These are phyloP conservation scores for Pseudocercospora musae DNA, from an alignment of 2,329 filamentous ascomycete species.

Conservation along the genomic window DNA sequence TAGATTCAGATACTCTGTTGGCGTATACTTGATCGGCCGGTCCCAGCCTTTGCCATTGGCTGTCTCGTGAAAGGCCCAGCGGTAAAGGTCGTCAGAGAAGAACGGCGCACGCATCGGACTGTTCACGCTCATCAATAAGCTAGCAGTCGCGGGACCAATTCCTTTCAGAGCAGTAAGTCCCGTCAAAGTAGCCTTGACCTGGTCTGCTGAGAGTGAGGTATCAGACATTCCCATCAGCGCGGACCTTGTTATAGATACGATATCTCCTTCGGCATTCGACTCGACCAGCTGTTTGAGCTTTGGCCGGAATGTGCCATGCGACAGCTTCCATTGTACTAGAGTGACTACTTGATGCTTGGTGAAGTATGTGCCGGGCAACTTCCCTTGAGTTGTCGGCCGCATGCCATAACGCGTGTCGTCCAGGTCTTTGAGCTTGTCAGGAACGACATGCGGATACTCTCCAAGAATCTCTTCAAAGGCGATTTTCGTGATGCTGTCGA, in stretches of 20 bases:
- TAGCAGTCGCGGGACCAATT: slow-evolving; percentile 76
- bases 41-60: slow-evolving; percentile 43
- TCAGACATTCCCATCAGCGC: slow-evolving; percentile 51
- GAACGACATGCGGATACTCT: slow-evolving; percentile 26
- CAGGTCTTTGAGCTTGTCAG: slow-evolving; percentile 50
- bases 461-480: slow-evolving; percentile 26
- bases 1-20: slow-evolving; percentile 64
- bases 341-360: slow-evolving; percentile 56
- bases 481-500: slow-evolving; percentile 24
- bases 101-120: slow-evolving; percentile 62
- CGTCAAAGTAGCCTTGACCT: slow-evolving; percentile 46
- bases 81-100: slow-evolving; percentile 76
- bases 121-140: slow-evolving; percentile 66
- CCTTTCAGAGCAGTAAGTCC: slow-evolving; percentile 63
- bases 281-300: slow-evolving; percentile 47
- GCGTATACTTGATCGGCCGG: slow-evolving; percentile 63
- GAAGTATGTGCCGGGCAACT: slow-evolving; percentile 44
- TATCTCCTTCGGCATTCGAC: slow-evolving; percentile 54
- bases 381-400: slow-evolving; percentile 48
- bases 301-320: slow-evolving; percentile 52
- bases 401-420: slow-evolving; percentile 59
- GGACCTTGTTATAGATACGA: slow-evolving; percentile 50
- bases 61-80: slow-evolving; percentile 61
- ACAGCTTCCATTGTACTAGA: slow-evolving; percentile 70
- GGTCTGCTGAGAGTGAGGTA: slow-evolving; percentile 6